Conservation (phyloP, 306 rosid genomes). For the Castanopsis chinensis region DNA sequence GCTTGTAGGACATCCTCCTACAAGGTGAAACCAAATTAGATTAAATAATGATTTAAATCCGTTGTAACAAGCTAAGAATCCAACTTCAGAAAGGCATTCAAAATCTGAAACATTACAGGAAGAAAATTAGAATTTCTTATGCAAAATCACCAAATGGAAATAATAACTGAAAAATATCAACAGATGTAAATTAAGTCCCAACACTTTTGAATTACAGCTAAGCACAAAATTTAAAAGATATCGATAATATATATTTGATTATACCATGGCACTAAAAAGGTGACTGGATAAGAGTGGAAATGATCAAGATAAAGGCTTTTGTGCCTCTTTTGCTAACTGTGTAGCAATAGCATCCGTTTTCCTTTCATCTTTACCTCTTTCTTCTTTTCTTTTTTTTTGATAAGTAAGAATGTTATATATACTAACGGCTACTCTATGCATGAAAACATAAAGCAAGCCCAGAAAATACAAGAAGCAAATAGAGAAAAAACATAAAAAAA, state of each 20-base stretch:
- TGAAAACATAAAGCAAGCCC: too few relatives aligned
- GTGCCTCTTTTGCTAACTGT: background rate
- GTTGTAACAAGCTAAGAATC: background rate
- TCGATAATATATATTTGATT: background rate
- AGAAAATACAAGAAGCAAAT: too few relatives aligned
- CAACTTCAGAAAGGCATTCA: background rate
- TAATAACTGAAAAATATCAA: background rate
- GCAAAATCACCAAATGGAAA: background rate
- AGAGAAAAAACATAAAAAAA: too few relatives aligned
- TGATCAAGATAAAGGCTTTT: background rate
- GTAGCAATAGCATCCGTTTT: background rate
- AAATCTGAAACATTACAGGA: background rate
- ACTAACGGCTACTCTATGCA: too few relatives aligned
- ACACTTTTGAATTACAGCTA: background rate
- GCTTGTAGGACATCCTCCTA: constrained; percentile 60
- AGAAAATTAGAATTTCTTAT: background rate
- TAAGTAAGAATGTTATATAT: too few relatives aligned
- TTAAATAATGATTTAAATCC: background rate
- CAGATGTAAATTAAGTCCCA: background rate
- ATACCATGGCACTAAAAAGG: background rate
- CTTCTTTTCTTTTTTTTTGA: too few relatives aligned
- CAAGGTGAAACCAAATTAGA: constrained; percentile 15
- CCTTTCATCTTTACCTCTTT: background rate
- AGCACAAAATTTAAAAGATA: background rate
- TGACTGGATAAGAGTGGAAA: background rate